These are phyloP conservation scores for Kluyveromyces wickerhamii DNA, from an alignment of 805 yeast species.

Conservation along the genomic window DNA sequence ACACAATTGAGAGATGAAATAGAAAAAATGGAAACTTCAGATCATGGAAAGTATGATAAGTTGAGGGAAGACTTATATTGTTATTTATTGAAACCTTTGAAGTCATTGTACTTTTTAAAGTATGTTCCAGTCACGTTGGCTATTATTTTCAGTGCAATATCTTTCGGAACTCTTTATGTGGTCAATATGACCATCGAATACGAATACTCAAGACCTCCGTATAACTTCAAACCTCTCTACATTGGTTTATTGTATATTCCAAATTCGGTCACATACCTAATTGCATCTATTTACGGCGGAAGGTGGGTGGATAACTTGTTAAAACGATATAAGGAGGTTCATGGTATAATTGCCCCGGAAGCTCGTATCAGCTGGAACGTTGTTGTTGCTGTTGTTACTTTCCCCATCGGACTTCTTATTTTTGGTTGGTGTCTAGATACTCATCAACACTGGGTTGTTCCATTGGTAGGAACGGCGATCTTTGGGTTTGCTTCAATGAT, in stretches of 20 bases:
- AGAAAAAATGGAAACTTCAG: constrained; percentile 11
- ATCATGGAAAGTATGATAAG: constrained; percentile 4
- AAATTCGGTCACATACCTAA: constrained; percentile 66
- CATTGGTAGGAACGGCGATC: constrained; percentile 71
- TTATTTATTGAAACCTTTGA: constrained; percentile 49
- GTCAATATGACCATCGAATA: constrained; percentile 67
- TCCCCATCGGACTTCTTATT: constrained; percentile 58
- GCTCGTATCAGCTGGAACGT: constrained; percentile 72
- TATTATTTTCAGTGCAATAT: constrained; percentile 57
- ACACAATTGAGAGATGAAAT: constrained; percentile 22
- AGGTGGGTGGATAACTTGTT: constrained; percentile 64
- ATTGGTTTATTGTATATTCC: constrained; percentile 78
- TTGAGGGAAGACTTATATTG: constrained; percentile 33
- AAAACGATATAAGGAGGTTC: constrained; percentile 43
- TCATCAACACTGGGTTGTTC: constrained; percentile 66
- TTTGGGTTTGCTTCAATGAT: constrained; percentile 83
- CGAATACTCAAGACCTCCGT: constrained; percentile 55
- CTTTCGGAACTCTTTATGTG: constrained; percentile 63
- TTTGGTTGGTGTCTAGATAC: constrained; percentile 77
- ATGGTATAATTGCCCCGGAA: constrained; percentile 67
- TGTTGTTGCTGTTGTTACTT: constrained; percentile 51
- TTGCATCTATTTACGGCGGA: constrained; percentile 78
- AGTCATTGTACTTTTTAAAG: constrained; percentile 48
- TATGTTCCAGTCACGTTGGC: constrained; percentile 73
- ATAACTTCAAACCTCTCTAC: constrained; percentile 55